Conservation (phyloP, 1,284 basidiomycete genomes). For the Trametes polyzona region DNA sequence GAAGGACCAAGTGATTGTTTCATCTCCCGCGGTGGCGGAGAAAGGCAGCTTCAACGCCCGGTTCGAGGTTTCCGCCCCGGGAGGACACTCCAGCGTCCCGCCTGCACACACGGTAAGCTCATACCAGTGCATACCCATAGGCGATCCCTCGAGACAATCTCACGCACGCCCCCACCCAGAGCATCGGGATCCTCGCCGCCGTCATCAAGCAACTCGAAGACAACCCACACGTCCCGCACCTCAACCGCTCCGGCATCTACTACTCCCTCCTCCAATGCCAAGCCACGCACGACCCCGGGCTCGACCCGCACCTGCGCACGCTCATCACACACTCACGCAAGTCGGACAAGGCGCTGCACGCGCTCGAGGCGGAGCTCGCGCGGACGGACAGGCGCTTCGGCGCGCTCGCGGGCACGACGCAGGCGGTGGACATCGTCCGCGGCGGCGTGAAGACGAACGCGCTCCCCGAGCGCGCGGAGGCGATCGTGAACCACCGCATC, state of each 20-base stretch:
- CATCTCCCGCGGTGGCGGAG: conserved; percentile 59
- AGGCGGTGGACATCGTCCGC: conserved; percentile 68
- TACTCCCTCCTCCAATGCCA: conserved; percentile 40
- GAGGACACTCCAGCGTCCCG: conserved; percentile 71
- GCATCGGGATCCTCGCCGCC: conserved; percentile 58
- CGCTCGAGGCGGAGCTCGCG: conserved; percentile 45
- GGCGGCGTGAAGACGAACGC: conserved; percentile 69
- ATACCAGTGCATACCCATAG: too few species aligned
- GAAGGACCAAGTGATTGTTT: conserved; percentile 44
- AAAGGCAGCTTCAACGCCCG: conserved; percentile 69
- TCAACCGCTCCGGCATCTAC: conserved; percentile 37
- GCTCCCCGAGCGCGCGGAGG: conserved; percentile 56
- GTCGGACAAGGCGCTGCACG: conserved; percentile 45
- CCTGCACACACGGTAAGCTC: conserved; percentile 55
- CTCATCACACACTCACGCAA: conserved; percentile 41
- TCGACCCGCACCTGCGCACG: conserved; percentile 41
- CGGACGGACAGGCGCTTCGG: conserved; percentile 33
- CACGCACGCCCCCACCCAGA: conserved; percentile 31
- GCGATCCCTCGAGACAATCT: neutral
- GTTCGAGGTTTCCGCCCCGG: conserved; percentile 54
- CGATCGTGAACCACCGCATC: conserved; percentile 58
- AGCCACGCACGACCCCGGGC: conserved; percentile 48
- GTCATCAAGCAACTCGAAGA: conserved; percentile 56
- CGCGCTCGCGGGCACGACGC: conserved; percentile 62
- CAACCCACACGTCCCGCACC: conserved; percentile 44